Evolutionary conservation across 1,139 yeast genomes (phyloP).

Genomic region (Saccharomycopsis hybrid): DNA sequence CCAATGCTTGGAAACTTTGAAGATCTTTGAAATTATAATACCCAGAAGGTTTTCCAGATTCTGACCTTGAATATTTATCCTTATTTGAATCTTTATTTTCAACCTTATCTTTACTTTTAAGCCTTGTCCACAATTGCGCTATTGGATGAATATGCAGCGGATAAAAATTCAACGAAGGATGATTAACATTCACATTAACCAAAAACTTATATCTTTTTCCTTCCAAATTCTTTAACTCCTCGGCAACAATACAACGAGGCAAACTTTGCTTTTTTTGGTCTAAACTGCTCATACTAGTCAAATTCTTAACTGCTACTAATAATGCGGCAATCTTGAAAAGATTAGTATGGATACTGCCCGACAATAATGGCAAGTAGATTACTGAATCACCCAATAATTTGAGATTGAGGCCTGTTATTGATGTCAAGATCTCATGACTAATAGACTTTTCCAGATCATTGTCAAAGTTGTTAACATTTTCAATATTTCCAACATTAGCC

Average conservation of each 20-base stretch:
- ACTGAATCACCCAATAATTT: not conserved
- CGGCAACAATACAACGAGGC: no score
- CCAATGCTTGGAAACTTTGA: not conserved
- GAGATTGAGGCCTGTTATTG: slow-evolving; percentile 4
- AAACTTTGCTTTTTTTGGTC: not conserved
- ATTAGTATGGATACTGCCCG: slow-evolving; percentile 6
- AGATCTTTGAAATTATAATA: not conserved
- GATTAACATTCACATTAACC: not conserved
- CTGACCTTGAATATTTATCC: not conserved
- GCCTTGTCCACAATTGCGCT: no score
- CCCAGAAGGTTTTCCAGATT: no score
- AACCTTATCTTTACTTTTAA: no score
- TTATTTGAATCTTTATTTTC: not conserved
- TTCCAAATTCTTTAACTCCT: no score
- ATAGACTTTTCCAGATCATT: not conserved
- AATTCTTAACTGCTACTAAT: not conserved
- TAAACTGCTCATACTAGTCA: not conserved
- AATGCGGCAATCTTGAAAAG: not conserved
- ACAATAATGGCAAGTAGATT: slow-evolving; percentile 5
- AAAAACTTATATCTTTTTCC: slow-evolving; percentile 1
- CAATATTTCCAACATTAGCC: no score
- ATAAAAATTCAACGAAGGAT: slow-evolving; percentile 5
- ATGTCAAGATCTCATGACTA: slow-evolving; percentile 10
- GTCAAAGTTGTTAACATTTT: no score
- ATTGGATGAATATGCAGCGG: slow-evolving; percentile 3